Conservation (phyloP, 805 yeast genomes). For the Myxozyma lipomycoides region DNA sequence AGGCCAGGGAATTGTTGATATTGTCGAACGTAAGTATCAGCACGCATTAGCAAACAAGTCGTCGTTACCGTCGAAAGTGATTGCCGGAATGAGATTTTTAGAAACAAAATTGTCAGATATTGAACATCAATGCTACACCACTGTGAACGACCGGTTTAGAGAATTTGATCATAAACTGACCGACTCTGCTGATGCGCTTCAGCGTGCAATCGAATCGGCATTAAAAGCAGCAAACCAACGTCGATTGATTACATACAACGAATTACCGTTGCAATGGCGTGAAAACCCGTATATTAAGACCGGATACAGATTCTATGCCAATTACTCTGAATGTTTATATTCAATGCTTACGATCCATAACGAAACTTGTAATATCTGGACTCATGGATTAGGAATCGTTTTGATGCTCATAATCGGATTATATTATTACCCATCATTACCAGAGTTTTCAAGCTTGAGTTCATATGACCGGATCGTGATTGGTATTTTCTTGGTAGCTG, state of each 20-base stretch:
- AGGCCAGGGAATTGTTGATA: constrained; percentile 36
- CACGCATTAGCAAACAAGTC: constrained; percentile 22
- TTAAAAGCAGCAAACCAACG: constrained; percentile 34
- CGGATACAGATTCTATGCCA: constrained; percentile 79
- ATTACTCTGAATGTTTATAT: constrained; percentile 55
- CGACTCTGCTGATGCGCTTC: constrained; percentile 21
- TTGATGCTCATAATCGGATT: constrained; percentile 54
- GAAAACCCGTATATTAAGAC: constrained; percentile 79
- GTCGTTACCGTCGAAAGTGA: constrained; percentile 29
- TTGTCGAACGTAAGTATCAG: constrained; percentile 31
- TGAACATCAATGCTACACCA: constrained; percentile 33
- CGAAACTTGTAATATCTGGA: constrained; percentile 91
- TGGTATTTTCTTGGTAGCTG: constrained; percentile 63
- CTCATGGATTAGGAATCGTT: constrained; percentile 71
- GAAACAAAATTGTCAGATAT: constrained; percentile 36
- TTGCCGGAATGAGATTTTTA: constrained; percentile 34
- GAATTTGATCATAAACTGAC: constrained; percentile 5
- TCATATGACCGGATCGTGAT: constrained; percentile 49
- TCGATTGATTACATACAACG: constrained; percentile 66
- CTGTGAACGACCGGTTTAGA: constrained; percentile 16
- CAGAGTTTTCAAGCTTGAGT: constrained; percentile 43
- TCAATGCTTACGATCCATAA: constrained; percentile 69
- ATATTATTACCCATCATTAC: constrained; percentile 60
- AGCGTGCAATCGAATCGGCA: constrained; percentile 22
- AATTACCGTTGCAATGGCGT: constrained; percentile 88